Evolutionary conservation across 495 filamentous ascomycete genomes (phyloP).

Genomic region (Chlorociboria aeruginascens): DNA sequence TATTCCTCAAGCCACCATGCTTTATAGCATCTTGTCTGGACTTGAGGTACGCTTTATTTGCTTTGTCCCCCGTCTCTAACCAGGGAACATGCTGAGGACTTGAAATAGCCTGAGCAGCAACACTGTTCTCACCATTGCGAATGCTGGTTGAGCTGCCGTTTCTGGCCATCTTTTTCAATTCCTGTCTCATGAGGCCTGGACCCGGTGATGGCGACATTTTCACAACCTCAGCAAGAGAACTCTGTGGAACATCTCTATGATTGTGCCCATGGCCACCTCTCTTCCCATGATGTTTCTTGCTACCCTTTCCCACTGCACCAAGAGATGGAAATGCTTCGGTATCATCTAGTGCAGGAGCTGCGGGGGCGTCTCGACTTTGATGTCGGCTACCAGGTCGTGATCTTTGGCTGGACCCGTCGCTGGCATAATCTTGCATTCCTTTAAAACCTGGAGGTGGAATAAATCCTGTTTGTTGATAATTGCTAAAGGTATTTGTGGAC

Average conservation of each 20-base stretch:
- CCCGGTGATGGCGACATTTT: slow-evolving; percentile 79
- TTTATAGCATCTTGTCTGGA: slow-evolving; percentile 89
- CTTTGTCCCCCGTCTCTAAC: slow-evolving; percentile 85
- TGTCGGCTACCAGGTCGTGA: slow-evolving; percentile 76
- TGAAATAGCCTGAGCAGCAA: slow-evolving; percentile 70
- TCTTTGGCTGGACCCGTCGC: slow-evolving; percentile 52
- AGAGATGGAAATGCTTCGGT: slow-evolving; percentile 92
- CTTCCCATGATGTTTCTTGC: slow-evolving; percentile 80
- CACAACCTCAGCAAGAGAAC: slow-evolving; percentile 87
- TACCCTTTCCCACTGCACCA: slow-evolving; percentile 66
- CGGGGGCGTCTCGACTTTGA: slow-evolving; percentile 50
- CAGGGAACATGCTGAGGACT: slow-evolving; percentile 89
- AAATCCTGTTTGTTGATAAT: slow-evolving; percentile 35
- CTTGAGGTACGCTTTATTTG: slow-evolving; percentile 90
- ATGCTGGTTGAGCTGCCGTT: slow-evolving; percentile 42
- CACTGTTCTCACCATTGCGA: slow-evolving; percentile 62
- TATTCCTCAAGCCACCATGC: slow-evolving; percentile 90
- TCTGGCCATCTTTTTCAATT: slow-evolving; percentile 34
- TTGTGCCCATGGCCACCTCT: slow-evolving; percentile 64
- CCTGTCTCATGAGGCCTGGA: slow-evolving; percentile 34
- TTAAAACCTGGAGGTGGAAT: slow-evolving; percentile 55
- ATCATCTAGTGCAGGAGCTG: slow-evolving; percentile 77
- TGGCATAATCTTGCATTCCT: slow-evolving; percentile 32
- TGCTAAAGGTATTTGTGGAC: slow-evolving; percentile 29
- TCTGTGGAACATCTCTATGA: slow-evolving; percentile 54